phyloP scores from a whole-genome alignment of 2,329 filamentous ascomycete species.

The Ilyonectria robusta region DNA sequence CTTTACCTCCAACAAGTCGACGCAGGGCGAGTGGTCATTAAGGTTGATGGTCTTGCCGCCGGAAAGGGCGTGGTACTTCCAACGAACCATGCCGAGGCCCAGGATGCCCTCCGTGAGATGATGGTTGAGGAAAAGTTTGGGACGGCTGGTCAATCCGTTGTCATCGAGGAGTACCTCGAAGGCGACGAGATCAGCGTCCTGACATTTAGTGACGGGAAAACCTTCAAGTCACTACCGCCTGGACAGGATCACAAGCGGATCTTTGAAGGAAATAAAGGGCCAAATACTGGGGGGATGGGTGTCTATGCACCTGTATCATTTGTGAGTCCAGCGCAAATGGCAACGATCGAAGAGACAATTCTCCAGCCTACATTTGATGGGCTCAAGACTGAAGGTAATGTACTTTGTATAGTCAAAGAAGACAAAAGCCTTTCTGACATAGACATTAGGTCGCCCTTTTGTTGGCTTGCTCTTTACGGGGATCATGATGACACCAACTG shows the following conservation, averaged over 20 bases:
- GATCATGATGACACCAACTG: not conserved
- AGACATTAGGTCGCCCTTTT: not conserved
- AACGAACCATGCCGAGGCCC: constrained; percentile 69
- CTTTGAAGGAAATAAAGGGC: constrained; percentile 76
- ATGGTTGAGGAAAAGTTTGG: constrained; percentile 79
- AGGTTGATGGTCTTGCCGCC: constrained; percentile 80
- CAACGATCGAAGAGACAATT: constrained; percentile 67
- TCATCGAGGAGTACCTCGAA: constrained; percentile 80
- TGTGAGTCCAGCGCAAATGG: constrained; percentile 64
- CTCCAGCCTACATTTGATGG: constrained; percentile 75
- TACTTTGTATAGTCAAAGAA: too few relatives aligned
- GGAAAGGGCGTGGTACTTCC: constrained; percentile 73
- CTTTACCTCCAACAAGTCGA: constrained; percentile 72
- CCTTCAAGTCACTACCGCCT: constrained; percentile 75
- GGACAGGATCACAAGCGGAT: constrained; percentile 83
- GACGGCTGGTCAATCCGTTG: constrained; percentile 76
- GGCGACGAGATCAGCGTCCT: constrained; percentile 80
- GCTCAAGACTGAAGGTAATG: constrained; percentile 68
- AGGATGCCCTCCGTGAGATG: constrained; percentile 74
- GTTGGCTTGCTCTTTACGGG: not conserved
- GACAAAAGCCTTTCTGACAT: too few relatives aligned
- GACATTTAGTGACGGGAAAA: constrained; percentile 77
- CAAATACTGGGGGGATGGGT: constrained; percentile 84
- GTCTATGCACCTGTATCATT: constrained; percentile 78
- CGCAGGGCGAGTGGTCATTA: constrained; percentile 76